Conservation (phyloP, 2,329 filamentous ascomycete genomes). For the Didymella lethalis region DNA sequence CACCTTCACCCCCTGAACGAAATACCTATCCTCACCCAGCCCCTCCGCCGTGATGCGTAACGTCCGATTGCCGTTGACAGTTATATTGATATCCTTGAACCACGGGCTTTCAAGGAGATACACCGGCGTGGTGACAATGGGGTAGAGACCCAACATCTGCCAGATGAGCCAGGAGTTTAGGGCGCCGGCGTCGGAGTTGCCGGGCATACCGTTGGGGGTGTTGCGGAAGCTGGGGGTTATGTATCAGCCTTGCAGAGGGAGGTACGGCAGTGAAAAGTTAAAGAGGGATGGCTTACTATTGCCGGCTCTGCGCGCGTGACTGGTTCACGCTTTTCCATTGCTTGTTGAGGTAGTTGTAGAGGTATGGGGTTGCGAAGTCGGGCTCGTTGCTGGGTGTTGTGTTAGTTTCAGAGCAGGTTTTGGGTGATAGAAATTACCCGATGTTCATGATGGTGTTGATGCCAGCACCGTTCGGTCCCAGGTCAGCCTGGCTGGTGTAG, state of each 20-base stretch:
- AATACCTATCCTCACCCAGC: conserved; percentile 60
- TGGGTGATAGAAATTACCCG: conserved; percentile 3
- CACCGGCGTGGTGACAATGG: conserved; percentile 70
- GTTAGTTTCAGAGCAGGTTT: background rate
- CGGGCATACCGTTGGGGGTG: conserved; percentile 49
- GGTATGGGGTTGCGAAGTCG: conserved; percentile 69
- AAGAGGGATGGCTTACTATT: conserved; percentile 35
- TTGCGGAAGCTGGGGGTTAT: conserved; percentile 28
- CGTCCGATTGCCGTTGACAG: conserved; percentile 59
- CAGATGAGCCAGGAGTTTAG: conserved; percentile 60
- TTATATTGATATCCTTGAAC: conserved; percentile 62
- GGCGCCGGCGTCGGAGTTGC: conserved; percentile 55
- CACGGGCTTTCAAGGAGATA: conserved; percentile 64
- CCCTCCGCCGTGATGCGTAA: conserved; percentile 64
- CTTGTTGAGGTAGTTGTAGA: conserved; percentile 55
- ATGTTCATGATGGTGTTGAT: conserved; percentile 61
- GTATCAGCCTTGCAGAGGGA: too few relatives aligned
- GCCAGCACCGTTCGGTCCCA: conserved; percentile 47
- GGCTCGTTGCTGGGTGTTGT: conserved; percentile 65
- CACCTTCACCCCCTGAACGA: conserved; percentile 69
- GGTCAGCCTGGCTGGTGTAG: conserved; percentile 42
- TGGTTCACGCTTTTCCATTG: conserved; percentile 51
- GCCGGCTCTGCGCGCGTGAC: conserved; percentile 38
- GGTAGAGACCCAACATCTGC: conserved; percentile 57
- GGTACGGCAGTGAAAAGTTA: too few relatives aligned